Evolutionary conservation across 148 eudicot species (phyloP), one percentile per base, ranked within the genome.

Genomic region (Agrostemma githago): DNA sequence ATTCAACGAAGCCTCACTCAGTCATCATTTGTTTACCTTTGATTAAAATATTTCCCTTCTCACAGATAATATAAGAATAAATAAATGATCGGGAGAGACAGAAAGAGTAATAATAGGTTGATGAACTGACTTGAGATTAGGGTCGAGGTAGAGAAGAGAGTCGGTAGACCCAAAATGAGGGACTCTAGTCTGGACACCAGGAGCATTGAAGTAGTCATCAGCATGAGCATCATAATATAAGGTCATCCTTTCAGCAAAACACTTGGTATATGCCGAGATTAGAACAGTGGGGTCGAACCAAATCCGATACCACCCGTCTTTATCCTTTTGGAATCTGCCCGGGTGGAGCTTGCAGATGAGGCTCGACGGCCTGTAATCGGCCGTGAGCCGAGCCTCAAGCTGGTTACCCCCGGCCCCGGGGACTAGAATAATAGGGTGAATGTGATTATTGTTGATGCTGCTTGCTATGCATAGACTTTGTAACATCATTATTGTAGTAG

Each of bases 341-440:
- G 91, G 90, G 63, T 88, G 83, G 4, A 42, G 72, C 73, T 79
- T 87, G 83, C 98, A 95, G 64, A 89, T 44, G 62, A 86, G 57
- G 83, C 93, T 88, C 7, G 92, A 70, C 2, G 96, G 80, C 78
- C 85, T 84, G 79, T 95, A 95, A 68, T 83, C 84, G 5, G 83
- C 2, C 7, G 90, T 95, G 4, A 92, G 77, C 78, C 96, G 81
- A 0, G 92, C 97, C 72, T 92, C 93, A 0, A 95, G 77, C 76
- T 92, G 96, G 87, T 95, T 95, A 6, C 98, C 98, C 4, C 98
- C 98, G 43, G 77, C 84, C 3, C 98, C 98, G 0, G 98, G 98
- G 15, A 95, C 83, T 70, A 95, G 63, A 38, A 95, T 70, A 73
- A 95, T 63, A 0, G 98, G 98, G 73, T 92, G 86, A 53, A 10